These are phyloP conservation scores for Malus sieversii DNA, from an alignment of 306 rosid species.

Conservation along the genomic window DNA sequence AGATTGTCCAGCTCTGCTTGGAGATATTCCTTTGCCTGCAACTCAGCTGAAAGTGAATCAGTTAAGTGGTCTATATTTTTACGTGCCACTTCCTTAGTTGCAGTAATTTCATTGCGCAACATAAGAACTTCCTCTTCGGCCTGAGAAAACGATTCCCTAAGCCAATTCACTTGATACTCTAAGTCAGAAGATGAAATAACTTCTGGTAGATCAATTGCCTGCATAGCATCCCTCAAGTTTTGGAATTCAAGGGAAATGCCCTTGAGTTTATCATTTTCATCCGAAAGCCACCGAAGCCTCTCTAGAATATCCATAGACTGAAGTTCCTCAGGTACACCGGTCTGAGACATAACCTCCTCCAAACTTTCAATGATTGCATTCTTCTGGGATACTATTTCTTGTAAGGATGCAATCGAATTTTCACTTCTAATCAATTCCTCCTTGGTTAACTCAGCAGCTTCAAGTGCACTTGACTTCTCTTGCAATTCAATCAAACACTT, in stretches of 20 bases:
- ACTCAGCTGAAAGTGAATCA: slow-evolving; percentile 47
- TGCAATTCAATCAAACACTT: slow-evolving; percentile 53
- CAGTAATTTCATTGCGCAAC: slow-evolving; percentile 51
- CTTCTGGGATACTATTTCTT: slow-evolving; percentile 46
- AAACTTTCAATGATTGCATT: slow-evolving; percentile 38
- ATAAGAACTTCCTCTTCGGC: slow-evolving; percentile 33
- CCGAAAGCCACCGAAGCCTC: slow-evolving; percentile 66
- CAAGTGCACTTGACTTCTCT: slow-evolving; percentile 67
- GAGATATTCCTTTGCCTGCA: slow-evolving; percentile 63
- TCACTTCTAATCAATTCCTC: slow-evolving; percentile 51
- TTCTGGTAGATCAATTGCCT: slow-evolving; percentile 58
- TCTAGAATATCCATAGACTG: slow-evolving; percentile 45
- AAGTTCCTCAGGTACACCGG: slow-evolving; percentile 38
- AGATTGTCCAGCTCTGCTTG: slow-evolving; percentile 58
- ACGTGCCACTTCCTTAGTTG: slow-evolving; percentile 48
- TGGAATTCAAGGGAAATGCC: slow-evolving; percentile 44
- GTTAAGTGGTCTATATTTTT: slow-evolving; percentile 47
- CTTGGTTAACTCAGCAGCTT: slow-evolving; percentile 61
- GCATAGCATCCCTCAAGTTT: slow-evolving; percentile 48
- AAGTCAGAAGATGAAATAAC: slow-evolving; percentile 52
- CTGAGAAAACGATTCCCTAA: slow-evolving; percentile 50
- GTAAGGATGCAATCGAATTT: slow-evolving; percentile 53
- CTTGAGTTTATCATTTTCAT: slow-evolving; percentile 53
- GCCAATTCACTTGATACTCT: slow-evolving; percentile 68
- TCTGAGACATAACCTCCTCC: slow-evolving; percentile 54